A percentile compares a stretch with the other conserved stretches of the same genome.
These are phyloP conservation scores for Hypoxylon fuscum DNA, from an alignment of 495 filamentous ascomycete genomes.

Conservation along the genomic window DNA sequence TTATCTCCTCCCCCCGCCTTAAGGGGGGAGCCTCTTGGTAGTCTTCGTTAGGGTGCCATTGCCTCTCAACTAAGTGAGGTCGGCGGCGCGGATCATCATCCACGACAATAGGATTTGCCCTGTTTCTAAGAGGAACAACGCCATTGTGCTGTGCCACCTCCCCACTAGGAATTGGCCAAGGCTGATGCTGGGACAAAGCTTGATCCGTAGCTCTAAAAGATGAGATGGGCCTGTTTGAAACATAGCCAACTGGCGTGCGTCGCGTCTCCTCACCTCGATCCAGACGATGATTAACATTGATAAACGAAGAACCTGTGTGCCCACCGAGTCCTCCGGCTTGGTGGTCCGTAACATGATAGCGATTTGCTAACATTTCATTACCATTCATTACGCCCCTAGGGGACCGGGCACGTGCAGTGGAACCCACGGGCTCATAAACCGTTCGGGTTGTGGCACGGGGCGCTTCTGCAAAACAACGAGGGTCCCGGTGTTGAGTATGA, in stretches of 20 bases:
- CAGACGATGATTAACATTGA: conserved; percentile 19
- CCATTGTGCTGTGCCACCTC: conserved; percentile 20
- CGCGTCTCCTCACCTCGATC: conserved; percentile 31
- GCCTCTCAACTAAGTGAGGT: conserved; percentile 40
- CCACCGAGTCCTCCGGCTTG: conserved; percentile 14
- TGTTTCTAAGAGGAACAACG: conserved; percentile 31
- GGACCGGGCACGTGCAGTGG: conserved; percentile 26
- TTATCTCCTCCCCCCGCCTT: conserved; percentile 7
- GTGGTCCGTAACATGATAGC: conserved; percentile 31
- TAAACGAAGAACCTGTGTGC: conserved; percentile 21
- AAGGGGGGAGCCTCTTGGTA: conserved; percentile 7
- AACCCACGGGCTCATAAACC: conserved; percentile 23
- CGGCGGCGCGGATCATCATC: conserved; percentile 18
- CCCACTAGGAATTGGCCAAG: conserved; percentile 21
- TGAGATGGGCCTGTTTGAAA: conserved; percentile 19
- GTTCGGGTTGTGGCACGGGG: conserved; percentile 27
- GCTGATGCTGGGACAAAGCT: conserved; percentile 15
- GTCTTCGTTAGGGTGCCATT: conserved; percentile 21
- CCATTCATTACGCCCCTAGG: conserved; percentile 28
- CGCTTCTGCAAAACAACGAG: conserved; percentile 27
- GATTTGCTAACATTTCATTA: conserved; percentile 31
- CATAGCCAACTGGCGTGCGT: conserved; percentile 23
- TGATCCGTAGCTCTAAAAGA: conserved; percentile 11
- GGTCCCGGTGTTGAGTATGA: conserved; percentile 23
- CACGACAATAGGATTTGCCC: conserved; percentile 37